Evolutionary conservation across 768 basidiomycete genomes (phyloP).

Genomic region (Saitozyma sp.): DNA sequence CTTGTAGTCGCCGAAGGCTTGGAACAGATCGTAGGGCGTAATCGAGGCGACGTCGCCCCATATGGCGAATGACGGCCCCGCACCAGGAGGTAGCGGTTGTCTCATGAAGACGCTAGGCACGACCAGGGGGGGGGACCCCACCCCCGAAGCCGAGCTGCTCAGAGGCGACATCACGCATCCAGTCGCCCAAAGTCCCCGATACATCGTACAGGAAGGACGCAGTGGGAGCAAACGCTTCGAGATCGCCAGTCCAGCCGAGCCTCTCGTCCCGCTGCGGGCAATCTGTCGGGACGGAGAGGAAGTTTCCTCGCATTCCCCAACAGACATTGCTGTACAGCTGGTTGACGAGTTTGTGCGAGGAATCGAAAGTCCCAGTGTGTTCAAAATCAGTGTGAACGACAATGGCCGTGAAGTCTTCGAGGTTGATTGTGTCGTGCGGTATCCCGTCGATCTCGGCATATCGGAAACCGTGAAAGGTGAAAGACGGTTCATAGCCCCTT

Average conservation of each 20-base stretch:
- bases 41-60: conserved; percentile 36
- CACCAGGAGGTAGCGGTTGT: conserved; percentile 1
- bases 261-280: conserved; percentile 46
- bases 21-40: conserved; percentile 38
- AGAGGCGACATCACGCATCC: conserved; percentile 39
- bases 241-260: conserved; percentile 42
- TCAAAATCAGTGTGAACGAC: conserved; percentile 34
- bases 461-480: conserved; percentile 42
- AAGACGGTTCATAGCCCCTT: conserved; percentile 28
- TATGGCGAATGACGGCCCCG: background rate
- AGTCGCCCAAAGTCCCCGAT: conserved; percentile 20
- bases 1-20: conserved; percentile 26
- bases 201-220: conserved; percentile 40
- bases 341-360: conserved; percentile 25
- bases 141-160: conserved; percentile 29
- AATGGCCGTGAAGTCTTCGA: conserved; percentile 11
- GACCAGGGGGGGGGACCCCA: conserved; percentile 26
- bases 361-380: conserved; percentile 23
- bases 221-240: conserved; percentile 39
- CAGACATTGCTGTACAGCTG: conserved; percentile 28
- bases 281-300: conserved; percentile 33
- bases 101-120: conserved; percentile 31
- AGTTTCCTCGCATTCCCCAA: conserved; percentile 34
- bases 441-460: conserved; percentile 18
- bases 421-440: conserved; percentile 6